These are phyloP conservation scores for Tolypocladium endophyticum DNA, from an alignment of 2,329 filamentous ascomycete species.

Conservation along the genomic window DNA sequence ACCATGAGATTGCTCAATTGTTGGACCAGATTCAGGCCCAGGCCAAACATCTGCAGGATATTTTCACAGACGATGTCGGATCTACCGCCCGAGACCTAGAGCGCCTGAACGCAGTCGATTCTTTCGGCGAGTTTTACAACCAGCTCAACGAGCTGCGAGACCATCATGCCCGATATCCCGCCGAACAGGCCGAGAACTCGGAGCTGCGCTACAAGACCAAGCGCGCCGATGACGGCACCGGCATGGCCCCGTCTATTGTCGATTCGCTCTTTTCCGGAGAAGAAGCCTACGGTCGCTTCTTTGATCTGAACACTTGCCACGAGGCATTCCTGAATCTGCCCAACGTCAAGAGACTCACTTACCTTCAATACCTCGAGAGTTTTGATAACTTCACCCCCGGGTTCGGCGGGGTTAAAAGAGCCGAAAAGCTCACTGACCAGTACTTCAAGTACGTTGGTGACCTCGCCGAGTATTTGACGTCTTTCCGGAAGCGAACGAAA, in stretches of 20 bases:
- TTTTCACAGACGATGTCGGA: conserved; percentile 74
- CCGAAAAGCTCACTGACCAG: conserved; percentile 80
- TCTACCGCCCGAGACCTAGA: conserved; percentile 70
- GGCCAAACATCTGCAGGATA: conserved; percentile 65
- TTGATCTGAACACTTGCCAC: conserved; percentile 76
- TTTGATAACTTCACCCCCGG: conserved; percentile 81
- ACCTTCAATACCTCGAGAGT: conserved; percentile 83
- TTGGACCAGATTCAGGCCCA: conserved; percentile 81
- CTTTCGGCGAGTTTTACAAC: conserved; percentile 85
- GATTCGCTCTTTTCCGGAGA: conserved; percentile 94
- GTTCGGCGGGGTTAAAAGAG: conserved; percentile 61
- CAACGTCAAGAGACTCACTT: conserved; percentile 72
- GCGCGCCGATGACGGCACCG: conserved; percentile 52
- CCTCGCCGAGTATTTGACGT: conserved; percentile 74
- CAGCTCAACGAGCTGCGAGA: conserved; percentile 72
- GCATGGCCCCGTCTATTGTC: conserved; percentile 55
- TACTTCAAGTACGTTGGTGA: conserved; percentile 86
- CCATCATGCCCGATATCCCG: conserved; percentile 84
- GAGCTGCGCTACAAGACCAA: conserved; percentile 79
- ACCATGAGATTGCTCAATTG: conserved; percentile 85
- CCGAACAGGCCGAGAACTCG: conserved; percentile 89
- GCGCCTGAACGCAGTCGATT: conserved; percentile 71
- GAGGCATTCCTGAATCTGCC: conserved; percentile 87
- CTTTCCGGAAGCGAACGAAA: conserved; percentile 73
- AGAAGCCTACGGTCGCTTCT: conserved; percentile 84